phyloP scores from a whole-genome alignment of 805 yeast genomes.

The Candida chauliodis region DNA sequence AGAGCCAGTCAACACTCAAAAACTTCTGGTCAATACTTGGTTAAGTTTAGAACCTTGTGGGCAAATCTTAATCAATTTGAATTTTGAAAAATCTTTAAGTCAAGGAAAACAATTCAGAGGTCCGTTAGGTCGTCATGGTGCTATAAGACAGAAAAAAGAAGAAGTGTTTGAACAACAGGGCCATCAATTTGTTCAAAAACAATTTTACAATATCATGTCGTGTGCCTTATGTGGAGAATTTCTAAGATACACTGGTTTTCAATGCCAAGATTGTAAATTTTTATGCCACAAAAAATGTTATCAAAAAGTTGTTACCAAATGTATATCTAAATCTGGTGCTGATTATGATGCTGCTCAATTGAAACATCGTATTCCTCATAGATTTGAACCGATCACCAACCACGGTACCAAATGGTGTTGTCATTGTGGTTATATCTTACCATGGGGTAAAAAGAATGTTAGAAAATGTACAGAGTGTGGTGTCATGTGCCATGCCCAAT shows the following conservation, averaged over 20 bases:
- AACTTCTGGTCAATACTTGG: slow-evolving; percentile 70
- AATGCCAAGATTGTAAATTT: slow-evolving; percentile 81
- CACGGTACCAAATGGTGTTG: slow-evolving; percentile 99
- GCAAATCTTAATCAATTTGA: slow-evolving; percentile 71
- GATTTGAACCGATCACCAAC: slow-evolving; percentile 88
- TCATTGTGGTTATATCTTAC: slow-evolving; percentile 95
- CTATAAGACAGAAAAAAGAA: slow-evolving; percentile 88
- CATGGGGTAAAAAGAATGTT: slow-evolving; percentile 91
- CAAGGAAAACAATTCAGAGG: slow-evolving; percentile 41
- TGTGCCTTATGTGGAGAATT: slow-evolving; percentile 98
- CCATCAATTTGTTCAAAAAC: slow-evolving; percentile 93
- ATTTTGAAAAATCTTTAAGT: slow-evolving; percentile 64
- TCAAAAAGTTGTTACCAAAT: slow-evolving; percentile 75
- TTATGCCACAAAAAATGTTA: slow-evolving; percentile 80
- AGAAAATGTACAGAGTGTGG: slow-evolving; percentile 94
- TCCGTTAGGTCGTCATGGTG: slow-evolving; percentile 83
- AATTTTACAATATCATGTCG: slow-evolving; percentile 92
- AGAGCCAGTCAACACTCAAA: slow-evolving; percentile 1
- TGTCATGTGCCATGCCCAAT: slow-evolving; percentile 87
- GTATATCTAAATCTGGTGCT: slow-evolving; percentile 72
- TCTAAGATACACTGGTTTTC: slow-evolving; percentile 79
- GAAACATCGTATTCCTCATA: slow-evolving; percentile 95
- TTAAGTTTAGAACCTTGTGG: slow-evolving; percentile 93
- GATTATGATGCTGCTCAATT: slow-evolving; percentile 79
- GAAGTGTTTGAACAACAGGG: slow-evolving; percentile 94